Evolutionary conservation across 2,329 filamentous ascomycete species (phyloP).

Genomic region (Botrytis fragariae): DNA sequence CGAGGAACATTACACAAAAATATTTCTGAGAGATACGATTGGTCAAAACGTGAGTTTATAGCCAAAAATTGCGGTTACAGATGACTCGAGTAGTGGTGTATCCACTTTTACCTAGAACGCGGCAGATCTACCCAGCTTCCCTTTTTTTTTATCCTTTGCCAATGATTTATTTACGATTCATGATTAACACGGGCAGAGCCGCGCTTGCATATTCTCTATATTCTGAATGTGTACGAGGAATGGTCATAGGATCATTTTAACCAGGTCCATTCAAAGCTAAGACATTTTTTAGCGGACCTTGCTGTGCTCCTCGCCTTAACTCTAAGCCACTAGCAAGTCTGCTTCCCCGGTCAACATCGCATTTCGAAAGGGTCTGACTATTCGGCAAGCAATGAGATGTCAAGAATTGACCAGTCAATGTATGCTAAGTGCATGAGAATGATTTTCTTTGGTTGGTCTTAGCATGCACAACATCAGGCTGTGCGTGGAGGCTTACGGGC

Average conservation of each 20-base stretch:
- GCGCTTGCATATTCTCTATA: slow-evolving; percentile 20
- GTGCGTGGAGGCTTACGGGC: slow-evolving; percentile 12
- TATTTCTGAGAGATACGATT: not conserved
- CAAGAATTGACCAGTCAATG: not conserved
- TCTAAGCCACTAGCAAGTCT: not conserved
- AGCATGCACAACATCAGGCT: slow-evolving; percentile 20
- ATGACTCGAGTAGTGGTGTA: slow-evolving; percentile 11
- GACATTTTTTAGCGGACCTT: slow-evolving; percentile 10
- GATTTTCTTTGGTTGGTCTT: not conserved
- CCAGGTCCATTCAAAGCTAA: slow-evolving; percentile 12
- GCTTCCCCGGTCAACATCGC: not conserved
- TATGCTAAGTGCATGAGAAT: not conserved
- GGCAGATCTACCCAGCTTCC: slow-evolving; percentile 18
- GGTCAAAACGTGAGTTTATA: not conserved
- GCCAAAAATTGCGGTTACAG: slow-evolving; percentile 5
- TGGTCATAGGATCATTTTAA: slow-evolving; percentile 20
- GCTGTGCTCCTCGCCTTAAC: not conserved
- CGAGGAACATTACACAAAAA: not conserved
- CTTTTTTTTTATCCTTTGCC: not conserved
- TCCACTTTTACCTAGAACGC: slow-evolving; percentile 14
- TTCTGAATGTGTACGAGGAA: slow-evolving; percentile 7
- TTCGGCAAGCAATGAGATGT: slow-evolving; percentile 1
- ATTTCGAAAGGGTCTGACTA: not conserved
- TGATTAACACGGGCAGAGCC: slow-evolving; percentile 23
- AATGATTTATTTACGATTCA: slow-evolving; percentile 3